phyloP scores from a whole-genome alignment of 2,329 filamentous ascomycete genomes.

The Aureobasidium sp. region DNA sequence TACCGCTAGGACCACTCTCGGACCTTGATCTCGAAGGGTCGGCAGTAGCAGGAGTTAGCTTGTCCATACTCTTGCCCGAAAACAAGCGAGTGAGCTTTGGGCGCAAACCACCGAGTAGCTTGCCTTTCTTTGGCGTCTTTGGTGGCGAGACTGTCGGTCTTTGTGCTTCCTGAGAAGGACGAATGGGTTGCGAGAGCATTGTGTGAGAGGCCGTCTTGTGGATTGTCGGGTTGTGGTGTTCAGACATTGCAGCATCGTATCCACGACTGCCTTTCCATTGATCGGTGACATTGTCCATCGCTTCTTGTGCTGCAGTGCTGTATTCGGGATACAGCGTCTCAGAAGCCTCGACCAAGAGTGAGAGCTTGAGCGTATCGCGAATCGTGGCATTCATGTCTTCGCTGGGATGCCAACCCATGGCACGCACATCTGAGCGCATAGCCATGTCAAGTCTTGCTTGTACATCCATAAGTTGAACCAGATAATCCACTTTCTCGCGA shows the following conservation, averaged over 20 bases:
- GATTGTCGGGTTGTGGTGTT: slow-evolving; percentile 17
- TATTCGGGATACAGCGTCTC: slow-evolving; percentile 50
- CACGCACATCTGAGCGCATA: slow-evolving; percentile 49
- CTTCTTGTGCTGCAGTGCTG: slow-evolving; percentile 44
- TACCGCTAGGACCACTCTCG: slow-evolving; percentile 10
- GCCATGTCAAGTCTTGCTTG: slow-evolving; percentile 50
- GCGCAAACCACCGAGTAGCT: background rate
- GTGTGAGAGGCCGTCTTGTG: slow-evolving; percentile 19
- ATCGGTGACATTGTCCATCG: slow-evolving; percentile 46
- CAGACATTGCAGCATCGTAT: slow-evolving; percentile 8
- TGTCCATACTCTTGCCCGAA: slow-evolving; percentile 18
- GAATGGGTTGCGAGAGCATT: slow-evolving; percentile 11
- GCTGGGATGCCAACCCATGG: slow-evolving; percentile 53
- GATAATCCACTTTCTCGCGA: slow-evolving; percentile 47
- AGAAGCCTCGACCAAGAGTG: slow-evolving; percentile 47
- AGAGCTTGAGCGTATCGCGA: slow-evolving; percentile 47
- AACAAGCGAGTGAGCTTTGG: slow-evolving; percentile 17
- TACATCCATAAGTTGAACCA: slow-evolving; percentile 47
- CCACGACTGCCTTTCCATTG: slow-evolving; percentile 21
- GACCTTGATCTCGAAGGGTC: slow-evolving; percentile 26
- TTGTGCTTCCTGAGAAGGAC: background rate
- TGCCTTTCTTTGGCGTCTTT: slow-evolving; percentile 10
- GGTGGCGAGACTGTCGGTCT: slow-evolving; percentile 7
- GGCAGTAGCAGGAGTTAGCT: background rate
- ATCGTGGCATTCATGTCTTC: slow-evolving; percentile 34